Percentiles rank a stretch among this genome's conserved stretches.
Evolutionary conservation across 208 protist species (phyloP).

Genomic region (Phytomonas sp.): DNA sequence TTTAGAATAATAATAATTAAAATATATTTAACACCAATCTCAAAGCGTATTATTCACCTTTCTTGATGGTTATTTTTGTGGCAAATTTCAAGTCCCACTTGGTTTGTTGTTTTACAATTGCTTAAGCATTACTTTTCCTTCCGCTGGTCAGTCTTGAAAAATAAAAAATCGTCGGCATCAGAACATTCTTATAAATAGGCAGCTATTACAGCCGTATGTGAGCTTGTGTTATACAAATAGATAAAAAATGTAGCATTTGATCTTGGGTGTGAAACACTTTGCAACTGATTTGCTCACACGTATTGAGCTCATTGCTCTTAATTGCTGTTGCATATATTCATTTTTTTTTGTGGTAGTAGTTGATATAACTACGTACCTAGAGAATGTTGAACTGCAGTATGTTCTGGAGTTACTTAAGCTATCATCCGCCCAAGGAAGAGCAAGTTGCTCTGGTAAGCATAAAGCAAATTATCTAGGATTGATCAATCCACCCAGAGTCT

Average conservation of each 20-base stretch:
- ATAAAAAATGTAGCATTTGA: not conserved
- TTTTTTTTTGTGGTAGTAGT: not conserved
- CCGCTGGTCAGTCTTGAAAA: not conserved
- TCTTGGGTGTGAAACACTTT: too few relatives aligned
- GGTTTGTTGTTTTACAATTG: not conserved
- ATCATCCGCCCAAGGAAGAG: constrained; percentile 42
- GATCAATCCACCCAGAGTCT: constrained; percentile 6
- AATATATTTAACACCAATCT: not conserved
- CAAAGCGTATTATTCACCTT: not conserved
- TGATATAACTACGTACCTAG: constrained; percentile 22
- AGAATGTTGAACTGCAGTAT: constrained; percentile 35
- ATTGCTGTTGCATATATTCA: too few relatives aligned
- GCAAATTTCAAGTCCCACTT: not conserved
- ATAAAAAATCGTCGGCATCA: not conserved
- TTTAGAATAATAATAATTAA: not conserved
- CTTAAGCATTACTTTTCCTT: not conserved
- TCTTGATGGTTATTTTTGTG: not conserved
- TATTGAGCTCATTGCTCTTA: too few relatives aligned
- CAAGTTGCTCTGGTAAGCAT: constrained; percentile 42
- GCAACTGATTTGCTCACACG: too few relatives aligned
- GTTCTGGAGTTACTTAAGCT: constrained; percentile 14
- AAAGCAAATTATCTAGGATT: constrained; percentile 27
- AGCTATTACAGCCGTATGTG: not conserved
- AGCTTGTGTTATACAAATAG: not conserved
- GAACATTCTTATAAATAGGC: not conserved